Conservation (phyloP, 495 filamentous ascomycete genomes). For the Friedmanniomyces simplex region DNA sequence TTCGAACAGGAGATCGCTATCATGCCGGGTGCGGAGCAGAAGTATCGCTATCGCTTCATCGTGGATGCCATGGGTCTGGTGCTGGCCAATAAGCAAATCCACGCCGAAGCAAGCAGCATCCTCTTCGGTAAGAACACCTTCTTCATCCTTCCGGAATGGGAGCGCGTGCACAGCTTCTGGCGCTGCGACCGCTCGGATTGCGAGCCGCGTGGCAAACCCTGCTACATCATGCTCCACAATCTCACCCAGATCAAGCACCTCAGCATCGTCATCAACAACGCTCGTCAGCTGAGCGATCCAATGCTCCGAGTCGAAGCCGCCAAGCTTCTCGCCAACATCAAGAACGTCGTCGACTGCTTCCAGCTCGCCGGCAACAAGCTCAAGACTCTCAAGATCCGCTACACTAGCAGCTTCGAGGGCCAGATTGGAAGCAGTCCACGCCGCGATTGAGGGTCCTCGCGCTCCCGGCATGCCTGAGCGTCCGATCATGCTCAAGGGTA, state of each 20-base stretch:
- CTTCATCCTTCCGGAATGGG: not conserved
- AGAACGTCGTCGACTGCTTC: not conserved
- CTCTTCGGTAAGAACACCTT: slow-evolving; percentile 4
- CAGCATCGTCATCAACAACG: not conserved
- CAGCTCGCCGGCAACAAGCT: not conserved
- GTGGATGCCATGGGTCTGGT: not conserved
- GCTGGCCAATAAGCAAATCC: slow-evolving; percentile 5
- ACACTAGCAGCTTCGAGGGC: not conserved
- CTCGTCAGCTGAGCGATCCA: not conserved
- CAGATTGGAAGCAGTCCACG: not conserved
- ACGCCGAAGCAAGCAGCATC: slow-evolving; percentile 3
- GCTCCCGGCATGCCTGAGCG: not conserved
- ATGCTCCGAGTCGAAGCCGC: not conserved
- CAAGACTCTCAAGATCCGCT: slow-evolving; percentile 3
- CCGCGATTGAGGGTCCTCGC: not conserved
- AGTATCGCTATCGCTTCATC: not conserved
- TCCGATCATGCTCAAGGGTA: not conserved
- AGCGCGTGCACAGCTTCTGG: slow-evolving; percentile 1
- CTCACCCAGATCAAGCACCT: slow-evolving; percentile 4
- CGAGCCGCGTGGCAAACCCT: not conserved
- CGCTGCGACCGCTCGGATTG: not conserved
- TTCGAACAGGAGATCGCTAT: not conserved
- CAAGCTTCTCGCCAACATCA: not conserved
- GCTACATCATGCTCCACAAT: slow-evolving; percentile 5
- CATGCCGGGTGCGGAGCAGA: not conserved